phyloP scores from a whole-genome alignment of 1,139 yeast species.

The Blastobotrys niveus region DNA sequence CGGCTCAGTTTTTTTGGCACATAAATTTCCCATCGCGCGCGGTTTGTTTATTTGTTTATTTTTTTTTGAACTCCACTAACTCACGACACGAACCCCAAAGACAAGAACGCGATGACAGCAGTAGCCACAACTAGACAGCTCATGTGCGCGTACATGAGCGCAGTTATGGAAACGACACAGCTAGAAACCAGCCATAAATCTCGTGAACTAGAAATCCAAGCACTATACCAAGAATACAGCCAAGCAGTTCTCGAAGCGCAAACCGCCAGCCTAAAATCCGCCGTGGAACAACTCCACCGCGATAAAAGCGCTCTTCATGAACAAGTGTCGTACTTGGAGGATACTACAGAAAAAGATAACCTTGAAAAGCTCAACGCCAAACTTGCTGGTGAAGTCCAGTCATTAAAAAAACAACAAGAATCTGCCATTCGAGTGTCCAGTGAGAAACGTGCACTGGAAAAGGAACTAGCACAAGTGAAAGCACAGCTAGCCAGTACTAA shows the following conservation, averaged over 20 bases:
- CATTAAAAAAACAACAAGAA: conserved; percentile 13
- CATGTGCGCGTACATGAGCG: conserved; percentile 1
- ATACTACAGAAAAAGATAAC: conserved; percentile 5
- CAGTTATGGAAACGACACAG: conserved; percentile 1
- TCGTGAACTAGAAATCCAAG: conserved; percentile 7
- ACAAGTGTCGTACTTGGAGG: background rate
- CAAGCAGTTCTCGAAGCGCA: background rate
- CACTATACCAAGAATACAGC: conserved; percentile 8
- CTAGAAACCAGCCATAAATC: conserved; percentile 1
- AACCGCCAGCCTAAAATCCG: background rate
- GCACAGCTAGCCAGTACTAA: conserved; percentile 17
- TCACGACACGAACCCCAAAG: no score
- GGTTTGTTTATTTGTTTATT: no score
- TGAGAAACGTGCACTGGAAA: conserved; percentile 17
- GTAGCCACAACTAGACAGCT: background rate
- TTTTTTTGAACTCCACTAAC: no score
- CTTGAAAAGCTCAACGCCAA: conserved; percentile 15
- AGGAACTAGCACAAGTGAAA: conserved; percentile 14
- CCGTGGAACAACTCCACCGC: background rate
- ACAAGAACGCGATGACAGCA: no score
- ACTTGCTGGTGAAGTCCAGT: conserved; percentile 13
- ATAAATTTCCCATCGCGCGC: no score
- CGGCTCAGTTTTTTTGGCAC: no score
- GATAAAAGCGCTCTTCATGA: background rate
- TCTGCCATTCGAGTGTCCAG: conserved; percentile 6